A percentile compares a stretch with the other conserved stretches of the same genome.
phyloP scores from a whole-genome alignment of 257 asterid species.

The Ballota nigra region DNA sequence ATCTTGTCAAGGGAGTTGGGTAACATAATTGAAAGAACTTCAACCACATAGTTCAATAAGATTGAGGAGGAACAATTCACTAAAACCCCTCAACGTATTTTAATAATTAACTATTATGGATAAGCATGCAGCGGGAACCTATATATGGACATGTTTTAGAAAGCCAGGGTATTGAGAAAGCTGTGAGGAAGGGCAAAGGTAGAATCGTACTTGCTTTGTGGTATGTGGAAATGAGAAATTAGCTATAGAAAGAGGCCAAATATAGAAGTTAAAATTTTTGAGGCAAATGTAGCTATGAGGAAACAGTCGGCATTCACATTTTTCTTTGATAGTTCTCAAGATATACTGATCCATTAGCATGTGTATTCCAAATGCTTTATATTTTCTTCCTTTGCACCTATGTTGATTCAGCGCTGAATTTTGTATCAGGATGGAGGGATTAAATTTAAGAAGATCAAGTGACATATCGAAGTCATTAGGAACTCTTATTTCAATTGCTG shows the following conservation, averaged over 20 bases:
- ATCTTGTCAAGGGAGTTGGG: background rate
- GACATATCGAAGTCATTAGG: slow-evolving; percentile 38
- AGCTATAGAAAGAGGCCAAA: no score
- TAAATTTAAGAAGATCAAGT: slow-evolving; percentile 35
- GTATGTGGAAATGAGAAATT: background rate
- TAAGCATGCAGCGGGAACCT: no score
- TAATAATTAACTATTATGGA: no score
- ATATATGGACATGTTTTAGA: background rate
- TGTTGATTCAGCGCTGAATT: background rate
- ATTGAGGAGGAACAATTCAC: background rate
- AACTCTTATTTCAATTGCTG: slow-evolving; percentile 39
- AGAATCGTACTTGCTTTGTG: background rate
- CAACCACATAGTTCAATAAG: background rate
- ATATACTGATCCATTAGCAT: background rate
- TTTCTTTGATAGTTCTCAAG: background rate
- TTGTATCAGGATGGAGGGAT: slow-evolving; percentile 40
- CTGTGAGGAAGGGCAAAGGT: background rate
- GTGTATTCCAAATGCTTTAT: background rate
- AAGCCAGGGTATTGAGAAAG: background rate
- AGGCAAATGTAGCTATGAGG: background rate
- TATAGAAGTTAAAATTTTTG: background rate
- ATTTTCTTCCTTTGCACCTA: background rate
- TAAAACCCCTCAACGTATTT: background rate
- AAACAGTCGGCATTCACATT: background rate
- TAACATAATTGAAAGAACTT: background rate